Base-by-base conservation (phyloP, 352 stramenopile species). In the Pseudoperonospora humuli region DNA sequence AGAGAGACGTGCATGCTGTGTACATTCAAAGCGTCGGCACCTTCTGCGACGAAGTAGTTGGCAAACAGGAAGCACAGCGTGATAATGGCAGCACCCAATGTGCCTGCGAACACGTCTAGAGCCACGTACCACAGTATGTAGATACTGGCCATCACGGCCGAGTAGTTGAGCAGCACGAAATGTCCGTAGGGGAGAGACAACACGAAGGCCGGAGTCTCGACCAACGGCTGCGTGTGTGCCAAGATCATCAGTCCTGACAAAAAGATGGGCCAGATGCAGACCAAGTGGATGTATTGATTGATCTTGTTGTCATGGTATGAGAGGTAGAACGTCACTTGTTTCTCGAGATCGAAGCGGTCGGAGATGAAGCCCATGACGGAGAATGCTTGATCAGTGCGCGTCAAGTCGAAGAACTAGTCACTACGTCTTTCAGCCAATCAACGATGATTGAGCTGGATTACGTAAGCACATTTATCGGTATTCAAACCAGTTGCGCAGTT, bases 181-280 rank as follows among this genome's bases (percentile, higher is more conserved):
- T 77, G 28, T 11, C 70, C 61, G 33, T 64, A 70, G 14, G 75
- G 69, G 1, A 79, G 43, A 8, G 32, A 45, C 0, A 50, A 29
- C 14, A 83, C 33, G 13, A 68, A 40, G 0, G 23, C 21, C 0
- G 74, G 68, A 18, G 58, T 57, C 4, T 58, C 47, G 5, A 47
- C 24, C n/a, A 80, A 35, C 27, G 72, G 58, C 47, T 65, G 28
- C 33, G 73, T 70, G 39, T 73, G 59, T 34, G 71, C 72, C 14
- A 86, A 53, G 37, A 94, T 65, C 35, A 84, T 74, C 39, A 90
- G 57, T 14, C 68, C 75, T 20, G 84, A 88, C 37, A 87, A 67
- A 35, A 95, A 73, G 47, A 94, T 86, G 48, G 78, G 82, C 78
- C 79, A 93, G 59, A 95, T 90, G 57, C 79, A 95, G 23, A 57